Base-by-base conservation (phyloP, 1,284 basidiomycete genomes). In the Austroboletus rostrupii region DNA sequence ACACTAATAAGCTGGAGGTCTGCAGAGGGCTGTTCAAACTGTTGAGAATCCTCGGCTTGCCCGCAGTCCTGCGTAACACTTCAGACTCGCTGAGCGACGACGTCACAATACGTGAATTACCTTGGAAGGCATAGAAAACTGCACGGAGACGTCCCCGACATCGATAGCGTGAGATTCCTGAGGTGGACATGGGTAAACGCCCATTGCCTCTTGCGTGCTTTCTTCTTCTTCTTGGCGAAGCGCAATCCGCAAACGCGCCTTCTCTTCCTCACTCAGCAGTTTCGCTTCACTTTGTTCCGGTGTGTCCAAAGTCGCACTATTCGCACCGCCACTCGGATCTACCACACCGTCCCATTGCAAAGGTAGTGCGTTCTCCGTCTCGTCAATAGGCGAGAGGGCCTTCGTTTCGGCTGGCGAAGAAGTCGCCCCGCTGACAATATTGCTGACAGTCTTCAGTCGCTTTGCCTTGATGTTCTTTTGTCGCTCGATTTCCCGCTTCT, bases 141-240 rank as follows among this genome's bases (percentile, higher is more conserved):
- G 43, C 49, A 52, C 47, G 26, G 38, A 20, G 4, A 13, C 39
- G 41, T 47, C 39, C 2, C 17, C 33, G 1, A 6, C 26, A 8
- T 45, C 31, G 16, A 43, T 2, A n/a, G 20, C 32, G 4, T 35
- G 26, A 7, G 20, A 20, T 13, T 44, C 16, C 32, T 33, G 32
- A 11, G 6, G 39, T 26, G 45, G 48, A 7, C 3, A 2, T 16
- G 35, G 17, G 31, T 23, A 41, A n/a, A 14, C 11, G 5, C 39
- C 40, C 50, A 65, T 48, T 6, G 60, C 67, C 19, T 69, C 64
- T 43, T 68, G 64, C 3, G 66, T 65, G 20, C 2, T 58, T 47
- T 66, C 64, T 21, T 66, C 64, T n/a, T 68, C 67, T 40, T 66
- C 64, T 38, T 67, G 49, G 3, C 64, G 64, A 16, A 69, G 57